These are phyloP conservation scores for Kodamaea neixiangensis DNA, from an alignment of 805 yeast genomes.

Conservation along the genomic window DNA sequence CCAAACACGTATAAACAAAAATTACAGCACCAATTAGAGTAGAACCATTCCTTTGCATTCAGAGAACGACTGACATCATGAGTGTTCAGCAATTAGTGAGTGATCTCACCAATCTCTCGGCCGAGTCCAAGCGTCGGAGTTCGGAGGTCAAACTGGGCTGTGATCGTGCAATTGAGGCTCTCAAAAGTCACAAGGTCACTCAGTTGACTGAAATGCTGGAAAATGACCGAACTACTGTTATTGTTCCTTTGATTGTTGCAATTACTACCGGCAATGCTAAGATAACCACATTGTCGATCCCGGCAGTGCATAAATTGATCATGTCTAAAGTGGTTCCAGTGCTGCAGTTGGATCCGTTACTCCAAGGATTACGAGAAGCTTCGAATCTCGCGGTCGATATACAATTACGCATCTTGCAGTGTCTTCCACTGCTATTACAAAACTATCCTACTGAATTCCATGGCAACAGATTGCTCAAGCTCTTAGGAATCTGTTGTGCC, in stretches of 20 bases:
- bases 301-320: conserved; percentile 65
- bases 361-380: conserved; percentile 72
- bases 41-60: background rate
- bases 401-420: conserved; percentile 82
- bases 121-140: conserved; percentile 73
- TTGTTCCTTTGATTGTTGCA: conserved; percentile 22
- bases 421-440: conserved; percentile 73
- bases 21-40: conserved; percentile 9
- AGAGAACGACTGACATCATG: conserved; percentile 1
- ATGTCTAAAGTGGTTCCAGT: conserved; percentile 55
- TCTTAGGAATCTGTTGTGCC: conserved; percentile 69
- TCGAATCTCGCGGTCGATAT: conserved; percentile 76
- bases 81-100: conserved; percentile 40
- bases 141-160: conserved; percentile 61
- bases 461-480: conserved; percentile 56
- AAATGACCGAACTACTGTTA: conserved; percentile 3
- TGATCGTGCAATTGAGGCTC: conserved; percentile 22
- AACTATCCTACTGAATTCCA: conserved; percentile 56
- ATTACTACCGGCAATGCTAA: conserved; percentile 64
- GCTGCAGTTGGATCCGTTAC: conserved; percentile 51
- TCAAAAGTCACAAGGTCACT: conserved; percentile 9
- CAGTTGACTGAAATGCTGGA: conserved; percentile 4
- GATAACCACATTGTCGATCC: conserved; percentile 69
- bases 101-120: conserved; percentile 60
- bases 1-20: conserved; percentile 16